Percentiles rank a stretch among this genome's conserved stretches.
These are phyloP conservation scores for Gossypium arboreum DNA, from an alignment of 345 rosid genomes.

Conservation along the genomic window DNA sequence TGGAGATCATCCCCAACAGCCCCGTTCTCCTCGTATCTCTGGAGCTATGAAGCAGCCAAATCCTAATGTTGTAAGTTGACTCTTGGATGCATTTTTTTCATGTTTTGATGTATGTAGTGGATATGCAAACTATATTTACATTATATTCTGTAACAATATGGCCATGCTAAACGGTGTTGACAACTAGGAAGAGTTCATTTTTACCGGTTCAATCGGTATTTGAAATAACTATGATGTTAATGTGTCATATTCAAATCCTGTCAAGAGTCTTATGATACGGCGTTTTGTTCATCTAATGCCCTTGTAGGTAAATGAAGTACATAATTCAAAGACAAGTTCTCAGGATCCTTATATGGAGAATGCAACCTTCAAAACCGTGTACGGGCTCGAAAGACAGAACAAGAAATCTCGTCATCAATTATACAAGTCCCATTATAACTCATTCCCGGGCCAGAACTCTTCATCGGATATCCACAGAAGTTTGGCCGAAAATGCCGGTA, in stretches of 20 bases:
- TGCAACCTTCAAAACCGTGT: conserved; percentile 25
- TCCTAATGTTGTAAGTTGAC: conserved; percentile 55
- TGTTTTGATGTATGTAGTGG: not conserved
- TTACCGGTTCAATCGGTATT: not conserved
- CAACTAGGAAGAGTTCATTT: not conserved
- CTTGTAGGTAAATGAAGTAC: conserved; percentile 46
- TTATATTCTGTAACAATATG: not conserved
- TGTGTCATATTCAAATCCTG: not conserved
- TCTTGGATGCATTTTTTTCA: conserved; percentile 19
- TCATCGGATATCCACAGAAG: conserved; percentile 34
- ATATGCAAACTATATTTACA: too few relatives aligned
- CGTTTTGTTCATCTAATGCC: conserved; percentile 14
- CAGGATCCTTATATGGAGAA: conserved; percentile 41
- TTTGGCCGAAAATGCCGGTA: conserved; percentile 38
- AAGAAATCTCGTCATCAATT: conserved; percentile 36
- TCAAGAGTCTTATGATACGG: not conserved
- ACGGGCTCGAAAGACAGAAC: conserved; percentile 41
- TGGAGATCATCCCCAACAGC: conserved; percentile 43
- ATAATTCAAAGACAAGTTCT: conserved; percentile 38
- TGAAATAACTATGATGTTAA: not conserved
- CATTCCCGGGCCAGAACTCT: conserved; percentile 36
- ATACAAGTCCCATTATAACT: conserved; percentile 36
- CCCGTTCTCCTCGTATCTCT: conserved; percentile 40
- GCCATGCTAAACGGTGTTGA: not conserved
- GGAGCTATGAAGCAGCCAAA: conserved; percentile 40